These are phyloP conservation scores for Beauveria rudraprayagi DNA, from an alignment of 2,329 filamentous ascomycete genomes.

Conservation along the genomic window DNA sequence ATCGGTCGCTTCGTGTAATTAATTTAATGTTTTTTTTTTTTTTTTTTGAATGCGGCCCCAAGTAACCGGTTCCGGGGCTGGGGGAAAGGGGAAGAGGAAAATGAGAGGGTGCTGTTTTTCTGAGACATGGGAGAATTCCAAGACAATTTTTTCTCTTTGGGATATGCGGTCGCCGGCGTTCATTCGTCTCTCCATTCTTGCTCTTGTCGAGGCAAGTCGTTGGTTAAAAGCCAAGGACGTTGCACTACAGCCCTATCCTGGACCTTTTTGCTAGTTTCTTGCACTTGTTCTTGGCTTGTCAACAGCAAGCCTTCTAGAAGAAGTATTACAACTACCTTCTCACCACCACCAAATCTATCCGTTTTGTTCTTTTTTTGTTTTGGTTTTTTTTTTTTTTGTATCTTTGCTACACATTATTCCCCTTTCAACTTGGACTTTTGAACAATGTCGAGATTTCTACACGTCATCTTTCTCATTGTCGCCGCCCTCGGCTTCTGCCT, in stretches of 20 bases:
- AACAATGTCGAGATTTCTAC: neutral
- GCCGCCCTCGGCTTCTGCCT: slow-evolving; percentile 7
- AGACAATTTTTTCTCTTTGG: neutral
- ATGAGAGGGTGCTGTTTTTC: neutral
- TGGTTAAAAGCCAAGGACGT: neutral
- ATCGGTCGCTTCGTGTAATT: no score
- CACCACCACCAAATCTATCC: no score
- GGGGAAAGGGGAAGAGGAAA: neutral
- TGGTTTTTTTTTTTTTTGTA: neutral
- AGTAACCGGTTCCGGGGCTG: neutral
- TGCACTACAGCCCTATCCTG: neutral
- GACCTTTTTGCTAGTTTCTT: neutral
- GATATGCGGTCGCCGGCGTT: neutral
- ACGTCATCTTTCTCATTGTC: neutral
- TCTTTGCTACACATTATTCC: no score
- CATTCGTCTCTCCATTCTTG: neutral
- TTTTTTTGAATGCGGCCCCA: no score
- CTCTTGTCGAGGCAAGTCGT: neutral
- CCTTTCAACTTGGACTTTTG: neutral
- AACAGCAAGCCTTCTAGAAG: neutral
- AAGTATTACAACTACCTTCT: no score
- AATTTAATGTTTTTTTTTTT: no score
- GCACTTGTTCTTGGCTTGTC: neutral
- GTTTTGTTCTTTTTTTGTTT: no score
- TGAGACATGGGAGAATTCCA: slow-evolving; percentile 2